Evolutionary conservation across 2,329 filamentous ascomycete species (phyloP), one percentile per base, ranked within the genome.

Genomic region (Aureobasidium zeae): DNA sequence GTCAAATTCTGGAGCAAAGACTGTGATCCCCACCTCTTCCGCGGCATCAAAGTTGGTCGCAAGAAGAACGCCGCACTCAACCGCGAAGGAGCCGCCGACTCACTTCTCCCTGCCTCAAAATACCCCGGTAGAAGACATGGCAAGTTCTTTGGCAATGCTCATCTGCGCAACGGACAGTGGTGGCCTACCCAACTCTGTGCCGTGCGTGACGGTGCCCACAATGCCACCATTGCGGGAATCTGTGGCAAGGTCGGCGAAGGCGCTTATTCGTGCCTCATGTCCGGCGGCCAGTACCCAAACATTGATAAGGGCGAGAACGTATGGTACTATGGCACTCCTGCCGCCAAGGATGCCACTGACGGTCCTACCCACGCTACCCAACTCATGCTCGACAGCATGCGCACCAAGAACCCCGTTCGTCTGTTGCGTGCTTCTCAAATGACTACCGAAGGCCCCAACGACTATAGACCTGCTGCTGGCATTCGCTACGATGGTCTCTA

Each of bases 401-500:
- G 54, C 3, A 59, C 52, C 2, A 56, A 61, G 2, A 54, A 63
- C 2, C 63, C 65, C 0, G 63, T 79, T 3, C 64, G 76, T 2
- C 66, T 79, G 3, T 61, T 79, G 5, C 67, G 75, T 2, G 69
- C 67, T 0, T 51, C 55, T 4, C 65, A 68, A 13, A 55, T 43
- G 20, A 34, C 21, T 1, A 41, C 37, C 68, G 2, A 55, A 57
- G 8, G 53, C 50, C 2, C 66, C 66, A 13, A 33, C 11, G 48
- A 45, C 0, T 73, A 66, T 42, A 61, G 68, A 0, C 75, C 75
- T 0, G 47, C 53, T 1, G 48, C 59, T 8, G 74, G 74, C 0
- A 62, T 73, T n/a, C 59, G 76, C 2, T 78, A 78, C 41, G 74
- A 79, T 53, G 76, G 75, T 0, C 54, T 78, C 0, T 79, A 79